These are phyloP conservation scores for Plenodomus tracheiphilus DNA, from an alignment of 2,329 filamentous ascomycete genomes.

Conservation along the genomic window DNA sequence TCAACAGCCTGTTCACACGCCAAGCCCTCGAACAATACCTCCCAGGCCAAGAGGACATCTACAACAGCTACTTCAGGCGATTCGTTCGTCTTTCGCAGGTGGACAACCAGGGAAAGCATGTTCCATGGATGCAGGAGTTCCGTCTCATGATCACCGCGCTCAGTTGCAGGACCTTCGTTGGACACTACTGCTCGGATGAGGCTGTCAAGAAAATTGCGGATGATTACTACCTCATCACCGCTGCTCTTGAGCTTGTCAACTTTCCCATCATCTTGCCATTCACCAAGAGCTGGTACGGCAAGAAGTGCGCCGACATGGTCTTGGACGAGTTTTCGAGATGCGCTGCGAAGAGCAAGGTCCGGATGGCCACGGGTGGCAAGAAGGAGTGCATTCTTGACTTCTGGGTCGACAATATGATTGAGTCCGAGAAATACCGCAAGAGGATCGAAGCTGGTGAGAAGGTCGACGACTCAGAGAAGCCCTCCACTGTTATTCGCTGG, in stretches of 20 bases:
- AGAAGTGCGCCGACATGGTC: constrained; percentile 93
- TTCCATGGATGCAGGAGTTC: constrained; percentile 89
- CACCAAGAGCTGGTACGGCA: constrained; percentile 96
- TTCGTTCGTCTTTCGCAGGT: constrained; percentile 74
- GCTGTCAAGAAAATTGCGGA: constrained; percentile 92
- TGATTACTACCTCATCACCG: constrained; percentile 96
- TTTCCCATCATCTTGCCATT: constrained; percentile 83
- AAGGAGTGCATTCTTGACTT: constrained; percentile 92
- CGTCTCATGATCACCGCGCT: constrained; percentile 94
- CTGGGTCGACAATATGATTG: constrained; percentile 81
- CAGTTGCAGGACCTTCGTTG: constrained; percentile 95
- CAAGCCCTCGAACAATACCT: constrained; percentile 86
- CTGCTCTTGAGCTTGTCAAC: constrained; percentile 94
- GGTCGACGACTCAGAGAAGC: constrained; percentile 69
- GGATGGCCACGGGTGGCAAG: constrained; percentile 85
- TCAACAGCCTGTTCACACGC: constrained; percentile 93
- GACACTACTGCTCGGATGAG: constrained; percentile 90
- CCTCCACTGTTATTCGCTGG: constrained; percentile 76
- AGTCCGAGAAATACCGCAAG: constrained; percentile 80
- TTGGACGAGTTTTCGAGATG: constrained; percentile 87
- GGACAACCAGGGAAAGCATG: constrained; percentile 70
- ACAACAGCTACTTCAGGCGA: constrained; percentile 79
- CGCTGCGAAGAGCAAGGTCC: constrained; percentile 88
- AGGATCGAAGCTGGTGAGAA: constrained; percentile 72
- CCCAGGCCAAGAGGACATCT: constrained; percentile 89